Base-by-base conservation (phyloP, 106 monocot genomes). In the Allium cepa region DNA sequence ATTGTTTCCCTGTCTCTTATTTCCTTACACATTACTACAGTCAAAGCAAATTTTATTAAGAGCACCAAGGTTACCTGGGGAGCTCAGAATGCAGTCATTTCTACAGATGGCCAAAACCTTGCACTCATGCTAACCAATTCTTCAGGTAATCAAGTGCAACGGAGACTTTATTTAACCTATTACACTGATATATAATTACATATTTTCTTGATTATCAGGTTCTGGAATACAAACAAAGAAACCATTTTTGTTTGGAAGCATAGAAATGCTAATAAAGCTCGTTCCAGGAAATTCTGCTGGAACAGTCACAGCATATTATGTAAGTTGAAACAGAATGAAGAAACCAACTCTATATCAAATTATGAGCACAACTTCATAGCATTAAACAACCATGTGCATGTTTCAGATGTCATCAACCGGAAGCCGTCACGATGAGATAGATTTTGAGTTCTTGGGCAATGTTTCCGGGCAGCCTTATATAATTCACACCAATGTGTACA, bases 391-490 rank as follows among this genome's bases (percentile, higher is more conserved):
- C 75, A 60, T 83, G 22, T 22, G 22, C 22, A 22, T 22, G 22
- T 22, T 22, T 22, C 22, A 22, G 22, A 22, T 22, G 22, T 36
- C 83, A 2, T 83, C 87, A 2, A 50, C 48, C 14, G 86, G 83
- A 46, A 48, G 46, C 56, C 59, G 71, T 46, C 90, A 90, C 56
- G 90, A 90, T 47, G 90, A 90, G 22, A 78, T 90, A 15, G 86
- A 90, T 63, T 90, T 86, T 27, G 90, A 90, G 76, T 90, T 90
- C 80, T 63, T 90, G 50, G 86, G 90, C 0, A 90, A 90, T 64
- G 57, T 71, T 11, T 78, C 81, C 6, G 90, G 90, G n/a, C 83
- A 86, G 10, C 90, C 90, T 7, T 86, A 90, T 59, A 83, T 59
- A 61, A 76, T 90, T 60, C 90, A 90, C 72, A 90, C 86, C 3